Base-by-base conservation (phyloP, 2,329 filamentous ascomycete species). In the Pseudogymnoascus sp. region DNA sequence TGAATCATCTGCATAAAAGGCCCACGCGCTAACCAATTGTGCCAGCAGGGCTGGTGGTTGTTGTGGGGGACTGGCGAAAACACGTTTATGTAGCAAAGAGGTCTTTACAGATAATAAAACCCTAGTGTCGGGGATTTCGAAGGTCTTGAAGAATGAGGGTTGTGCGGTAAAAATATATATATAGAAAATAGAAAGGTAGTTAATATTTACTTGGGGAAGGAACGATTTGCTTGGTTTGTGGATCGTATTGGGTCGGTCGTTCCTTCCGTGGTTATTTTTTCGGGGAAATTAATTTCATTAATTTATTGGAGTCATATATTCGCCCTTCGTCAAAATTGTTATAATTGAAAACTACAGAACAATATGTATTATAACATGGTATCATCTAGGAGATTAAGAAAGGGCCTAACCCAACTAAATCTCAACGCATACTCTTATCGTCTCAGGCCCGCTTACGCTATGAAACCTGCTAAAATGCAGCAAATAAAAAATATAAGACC, bases 21-120 rank as follows among this genome's bases (percentile, higher is more conserved):
- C 50, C 50, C 50, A 57, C 50, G 50, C 50, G 50, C 50, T 57
- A 57, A 57, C 50, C 50, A 57, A 57, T 57, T 57, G 50, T 57
- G 50, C 50, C 50, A 57, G 50, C 50, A 57, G 50, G 50, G 50
- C 50, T 57, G 50, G 28, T 57, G 50, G 17, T 57, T 33, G 50
- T 57, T 57, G 50, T 9, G 50, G 15, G 28, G 50, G 50, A 33
- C 50, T 57, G 50, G 11, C 28, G 1, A 57, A 57, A 57, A 2
- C 0, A 4, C 10, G 10, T 10, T 57, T 57, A 57, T 57, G 28
- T 33, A 57, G 26, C 6, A 33, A 57, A 21, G 17, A 57, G 50
- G 10, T 13, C 2, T 19, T 13, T 3, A 26, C 6, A n/a, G 2
- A 7, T 7, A 3, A 13, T 4, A 31, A 47, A 3, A 10, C 28